Evolutionary conservation across 495 filamentous ascomycete species (phyloP), one percentile per base, ranked within the genome.

Genomic region (Penicillium psychrofluorescens): DNA sequence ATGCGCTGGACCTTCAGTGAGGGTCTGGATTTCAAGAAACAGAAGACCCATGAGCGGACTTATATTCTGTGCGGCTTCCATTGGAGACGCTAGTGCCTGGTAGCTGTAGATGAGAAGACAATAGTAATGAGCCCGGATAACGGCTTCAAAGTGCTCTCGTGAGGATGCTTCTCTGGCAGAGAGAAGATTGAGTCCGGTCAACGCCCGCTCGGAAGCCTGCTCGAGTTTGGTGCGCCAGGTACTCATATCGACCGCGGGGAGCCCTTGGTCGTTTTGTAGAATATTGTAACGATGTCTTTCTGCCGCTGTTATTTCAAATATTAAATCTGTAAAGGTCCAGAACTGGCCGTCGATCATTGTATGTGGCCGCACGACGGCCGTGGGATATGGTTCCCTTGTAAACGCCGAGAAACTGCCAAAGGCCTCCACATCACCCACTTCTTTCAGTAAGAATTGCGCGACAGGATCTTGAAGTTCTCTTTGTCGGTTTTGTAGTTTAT

Each of bases 361-460:
- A 4, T 2, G 22, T 4, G 22, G 22, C 22, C 22, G 22, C 22
- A 22, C 22, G 22, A 22, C 7, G 9, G 13, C 29, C 3, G 8
- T 29, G 9, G 32, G 13, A 28, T 33, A 31, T 6, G 22, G 15
- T 6, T 11, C 32, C 4, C 27, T 33, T 8, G 41, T 30, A 30
- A 46, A 55, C 0, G 41, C 30, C 4, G 41, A 35, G 8, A 55
- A 12, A 13, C 43, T 48, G 13, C 44, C 41, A 29, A 51, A 49
- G 11, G 43, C 44, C 35, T 51, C 52, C 9, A 55, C 22, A 38
- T 55, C 52, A 27, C 29, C 38, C 9, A 55, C 52, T 35, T 55
- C 52, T 39, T 51, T 55, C 13, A 55, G 40, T 7, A 55, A 11
- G 12, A 51, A 55, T 29, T 36, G 43, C 2, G 38, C 27, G 6